Evolutionary conservation across 169 alveolate genomes (phyloP), one percentile per base, ranked within the genome.

Genomic region (Plasmodium gonderi): DNA sequence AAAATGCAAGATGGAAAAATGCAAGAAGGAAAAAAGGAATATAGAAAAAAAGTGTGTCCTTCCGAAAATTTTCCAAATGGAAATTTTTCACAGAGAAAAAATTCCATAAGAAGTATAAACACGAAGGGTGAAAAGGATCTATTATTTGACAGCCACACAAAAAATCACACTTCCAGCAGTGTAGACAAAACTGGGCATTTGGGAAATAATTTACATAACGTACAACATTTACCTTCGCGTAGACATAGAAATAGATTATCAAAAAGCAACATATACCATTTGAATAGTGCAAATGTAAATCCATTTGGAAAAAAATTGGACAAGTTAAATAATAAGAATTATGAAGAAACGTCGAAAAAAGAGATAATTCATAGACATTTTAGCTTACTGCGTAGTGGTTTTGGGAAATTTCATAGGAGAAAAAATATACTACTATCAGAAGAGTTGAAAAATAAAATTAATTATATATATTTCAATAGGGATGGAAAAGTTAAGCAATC

Each of bases 381-480:
- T 67, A 60, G 81, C 45, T 65, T 87, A 45, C 33, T 87, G 33
- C 93, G 90, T 26, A 87, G 79, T 74, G 93, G 81, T 7, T 65
- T 44, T 20, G 90, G 49, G 17, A 87, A 17, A 60, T 60, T 60
- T 87, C 42, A 54, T 42, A 75, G 87, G 14, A 76, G 45, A 74
- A 87, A 78, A 38, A 87, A 87, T 51, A 87, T 87, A 23, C 47
- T 83, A 72, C 79, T 87, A 7, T 54, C 76, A 5, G 90, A 87
- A 64, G 93, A 87, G n/a, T 76, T 87, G 49, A 87, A 87, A 51
- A 87, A 87, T 26, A 87, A 87, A 23, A 87, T 87, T 42, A 74
- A 76, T 64, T 87, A 87, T 40, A 60, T 87, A 23, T 87, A 87
- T 77, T 87, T 87, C 68, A 83, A 87, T 49, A 51, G 68, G 31